A percentile compares a stretch with the other conserved stretches of the same genome.
phyloP scores from a whole-genome alignment of 495 filamentous ascomycete species.

The Glonium stellatum region DNA sequence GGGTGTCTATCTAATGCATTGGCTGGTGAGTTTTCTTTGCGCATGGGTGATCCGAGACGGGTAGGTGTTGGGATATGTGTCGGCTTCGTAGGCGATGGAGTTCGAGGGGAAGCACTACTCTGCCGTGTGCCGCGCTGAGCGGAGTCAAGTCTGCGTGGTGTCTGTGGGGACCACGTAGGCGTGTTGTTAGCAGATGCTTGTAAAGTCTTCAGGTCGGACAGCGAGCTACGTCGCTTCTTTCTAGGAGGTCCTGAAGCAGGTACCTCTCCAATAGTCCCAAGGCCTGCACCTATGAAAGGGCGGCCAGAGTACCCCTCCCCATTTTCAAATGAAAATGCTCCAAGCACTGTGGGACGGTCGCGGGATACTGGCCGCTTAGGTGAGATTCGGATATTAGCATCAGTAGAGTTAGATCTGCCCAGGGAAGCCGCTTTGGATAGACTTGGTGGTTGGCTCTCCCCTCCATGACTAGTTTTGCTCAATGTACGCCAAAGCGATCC shows the following conservation, averaged over 20 bases:
- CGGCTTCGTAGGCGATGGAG: conserved; percentile 21
- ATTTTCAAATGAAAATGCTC: conserved; percentile 47
- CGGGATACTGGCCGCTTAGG: conserved; percentile 41
- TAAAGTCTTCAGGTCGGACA: conserved; percentile 71
- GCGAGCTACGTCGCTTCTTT: conserved; percentile 83
- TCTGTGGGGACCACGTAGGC: conserved; percentile 29
- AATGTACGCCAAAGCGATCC: conserved; percentile 79
- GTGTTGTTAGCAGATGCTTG: conserved; percentile 21
- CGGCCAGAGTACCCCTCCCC: conserved; percentile 39
- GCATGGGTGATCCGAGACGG: conserved; percentile 30
- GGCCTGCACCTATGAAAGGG: conserved; percentile 38
- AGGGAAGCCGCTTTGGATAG: conserved; percentile 55
- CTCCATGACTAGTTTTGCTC: conserved; percentile 67
- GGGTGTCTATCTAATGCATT: conserved; percentile 22
- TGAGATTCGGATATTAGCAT: conserved; percentile 52
- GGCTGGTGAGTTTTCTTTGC: conserved; percentile 36
- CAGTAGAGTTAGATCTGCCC: conserved; percentile 73
- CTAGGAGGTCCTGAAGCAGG: conserved; percentile 42
- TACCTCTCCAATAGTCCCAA: conserved; percentile 43
- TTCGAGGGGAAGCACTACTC: conserved; percentile 28
- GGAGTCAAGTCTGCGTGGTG: conserved; percentile 20
- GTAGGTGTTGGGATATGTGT: conserved; percentile 23
- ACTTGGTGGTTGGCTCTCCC: conserved; percentile 47
- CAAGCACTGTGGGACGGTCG: conserved; percentile 48
- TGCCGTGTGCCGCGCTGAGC: conserved; percentile 10